Evolutionary conservation across 2,329 filamentous ascomycete species (phyloP), one percentile per base, ranked within the genome.

Genomic region (Sporothrix brunneoviolacea): DNA sequence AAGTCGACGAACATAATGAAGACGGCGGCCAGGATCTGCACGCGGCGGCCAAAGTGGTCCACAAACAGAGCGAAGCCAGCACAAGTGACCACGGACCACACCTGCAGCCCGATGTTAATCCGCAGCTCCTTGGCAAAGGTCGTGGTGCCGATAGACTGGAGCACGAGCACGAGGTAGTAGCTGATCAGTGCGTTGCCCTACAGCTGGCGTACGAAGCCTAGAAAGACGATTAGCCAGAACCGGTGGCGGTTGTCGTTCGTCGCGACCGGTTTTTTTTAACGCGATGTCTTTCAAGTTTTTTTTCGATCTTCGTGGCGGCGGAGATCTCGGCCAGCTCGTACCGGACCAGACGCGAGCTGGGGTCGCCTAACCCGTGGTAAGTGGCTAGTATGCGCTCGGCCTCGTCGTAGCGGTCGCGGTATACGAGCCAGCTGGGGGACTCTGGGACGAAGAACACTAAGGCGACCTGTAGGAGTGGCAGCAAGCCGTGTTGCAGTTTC

Each of bases 291-390:
- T 2, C 19, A 10, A 16, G 4, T 15, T 13, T 33, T n/a, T n/a
- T 21, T 33, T 37, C 19, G 15, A 69, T 58, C 18, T 59, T 57
- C 62, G 59, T 76, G 1, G 68, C 68, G 61, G 77, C 74, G 45
- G 75, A 69, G 60, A 79, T 79, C 59, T 81, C 73, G 15, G 74
- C 73, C 54, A 74, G 77, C 60, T 82, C 76, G 4, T 80, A 65
- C 45, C 72, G 68, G 3, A 80, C 78, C 54, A 80, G 73, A 8
- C 74, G 71, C 1, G 70, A 72, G 18, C 66, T 66, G 6, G 73
- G 69, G 48, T 75, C 70, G 3, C 79, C 80, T 55, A 83, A 72
- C 15, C 71, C 70, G 57, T 82, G 82, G 58, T 76, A 82, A 52
- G 75, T 77, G 16, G 71, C 68, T 52, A 85, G 70, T 7, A 79